These are phyloP conservation scores for Paradendryphiella salina DNA, from an alignment of 2,329 filamentous ascomycete species.

Conservation along the genomic window DNA sequence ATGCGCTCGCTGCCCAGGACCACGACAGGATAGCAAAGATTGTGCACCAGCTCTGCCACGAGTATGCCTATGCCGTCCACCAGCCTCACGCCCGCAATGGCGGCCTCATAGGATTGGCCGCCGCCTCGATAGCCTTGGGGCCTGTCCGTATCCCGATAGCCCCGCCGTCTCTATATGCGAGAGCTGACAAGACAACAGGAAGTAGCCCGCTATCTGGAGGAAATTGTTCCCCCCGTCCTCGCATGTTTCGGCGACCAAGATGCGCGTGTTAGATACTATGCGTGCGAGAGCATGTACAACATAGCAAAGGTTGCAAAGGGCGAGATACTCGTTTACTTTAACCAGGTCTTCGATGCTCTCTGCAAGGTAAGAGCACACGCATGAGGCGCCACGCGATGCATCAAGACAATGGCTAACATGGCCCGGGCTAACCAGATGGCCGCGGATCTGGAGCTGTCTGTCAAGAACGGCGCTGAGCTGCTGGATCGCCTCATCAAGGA, in stretches of 20 bases:
- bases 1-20: slow-evolving; percentile 75
- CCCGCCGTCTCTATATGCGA: not conserved
- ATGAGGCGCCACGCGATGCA: not conserved
- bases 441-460: slow-evolving; percentile 92
- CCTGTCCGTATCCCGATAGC: slow-evolving; percentile 63
- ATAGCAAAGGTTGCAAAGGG: slow-evolving; percentile 99
- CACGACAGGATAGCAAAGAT: slow-evolving; percentile 81
- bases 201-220: slow-evolving; percentile 85
- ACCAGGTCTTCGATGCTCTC: slow-evolving; percentile 95
- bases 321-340: slow-evolving; percentile 95
- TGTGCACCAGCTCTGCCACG: slow-evolving; percentile 93
- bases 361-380: slow-evolving; percentile 70
- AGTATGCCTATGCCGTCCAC: slow-evolving; percentile 96
- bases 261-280: slow-evolving; percentile 95
- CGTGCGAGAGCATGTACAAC: slow-evolving; percentile 99
- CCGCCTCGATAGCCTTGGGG: slow-evolving; percentile 92
- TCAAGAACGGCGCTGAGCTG: slow-evolving; percentile 96
- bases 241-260: slow-evolving; percentile 98
- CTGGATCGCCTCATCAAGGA: slow-evolving; percentile 94
- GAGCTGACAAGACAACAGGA: slow-evolving; percentile 61
- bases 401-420: slow-evolving; percentile 24
- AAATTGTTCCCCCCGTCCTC: slow-evolving; percentile 93
- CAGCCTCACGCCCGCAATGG: slow-evolving; percentile 96
- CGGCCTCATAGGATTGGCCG: slow-evolving; percentile 90
- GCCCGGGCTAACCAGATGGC: slow-evolving; percentile 65